Evolutionary conservation across 108 stramenopile species (phyloP), one percentile per base, ranked within the genome.

Genomic region (Skeletonema marinoi): DNA sequence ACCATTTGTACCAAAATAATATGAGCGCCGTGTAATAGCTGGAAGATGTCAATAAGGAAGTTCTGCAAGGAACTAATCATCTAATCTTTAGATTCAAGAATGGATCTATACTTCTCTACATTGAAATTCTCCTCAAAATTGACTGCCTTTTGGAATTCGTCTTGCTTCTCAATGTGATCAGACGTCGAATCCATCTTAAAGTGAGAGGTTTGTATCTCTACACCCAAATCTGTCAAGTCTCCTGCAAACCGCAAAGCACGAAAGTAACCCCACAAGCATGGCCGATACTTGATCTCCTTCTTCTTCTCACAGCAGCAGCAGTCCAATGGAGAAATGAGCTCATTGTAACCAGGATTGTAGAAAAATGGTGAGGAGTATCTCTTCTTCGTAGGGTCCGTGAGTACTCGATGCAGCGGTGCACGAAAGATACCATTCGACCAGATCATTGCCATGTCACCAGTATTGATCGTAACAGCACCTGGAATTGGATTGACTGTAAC

Each of bases 351-450:
- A 8, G 97, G 97, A 78, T 98, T 98, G 71, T 95, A 96, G 73
- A 98, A 98, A 78, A 96, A 98, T 3, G 97, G 97, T 9, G 95
- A 94, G 12, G 95, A 96, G 69, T 94, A 96, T 61, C 97, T 71
- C 54, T 75, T 73, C 64, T 82, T 85, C 12, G 44, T 50, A 29
- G 86, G 67, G 63, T 90, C 71, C 12, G 94, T 92, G 58, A 93
- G 87, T 33, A 98, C 97, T 65, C 96, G 91, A 72, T 98, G 97
- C 61, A 94, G 73, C 1, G 97, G 97, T 33, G 96, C 94, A 59
- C 79, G 81, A 78, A 90, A 98, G 33, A 75, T 62, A 14, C 92
- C 95, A 77, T 98, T 97, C 11, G 93, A 93, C 95, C 97, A 98
- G 32, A 96, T 88, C 80, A 91, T 88, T 46, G 90, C 91, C 95